Evolutionary conservation across 1,139 yeast species (phyloP), one percentile per base, ranked within the genome.

Genomic region (Suhomyces yuchorum): DNA sequence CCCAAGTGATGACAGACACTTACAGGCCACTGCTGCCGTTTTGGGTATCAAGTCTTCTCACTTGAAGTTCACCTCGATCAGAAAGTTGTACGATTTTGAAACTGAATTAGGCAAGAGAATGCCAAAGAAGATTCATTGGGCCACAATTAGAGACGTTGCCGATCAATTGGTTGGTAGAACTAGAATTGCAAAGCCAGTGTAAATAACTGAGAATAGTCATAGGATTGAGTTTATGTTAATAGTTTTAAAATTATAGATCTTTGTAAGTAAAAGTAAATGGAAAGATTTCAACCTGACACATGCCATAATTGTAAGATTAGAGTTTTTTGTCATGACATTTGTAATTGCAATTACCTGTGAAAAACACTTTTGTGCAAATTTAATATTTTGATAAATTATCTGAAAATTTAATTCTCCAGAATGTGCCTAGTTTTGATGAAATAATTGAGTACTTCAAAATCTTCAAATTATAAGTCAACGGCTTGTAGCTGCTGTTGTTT

Each of bases 121-220:
- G 82, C 97, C 98, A 55, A 91, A 88, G 75, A 75, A 77, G 54
- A 85, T 91, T 42, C 90, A 87, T 68, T 93, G 99, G 99, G 74
- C 77, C 47, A 75, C 74, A 40, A 72, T 85, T 49, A 80, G 96
- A 63, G 85, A 83, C 45, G 80, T 87, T 61, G 89, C 96, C 50
- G 96, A 91, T 70, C 85, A 84, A 66, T 77, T 92, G 65, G 96
- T 87, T 40, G 96, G 96, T 44, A 81, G 97, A 72, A 78, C 72
- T 22, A 43, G 48, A 38, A 42, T 48, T 20, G 37, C 39, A 15
- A 43, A 24, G 19, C 38, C 47, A n/a, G 20, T 28, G 23, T 38
- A 38, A 17, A 30, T 15, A 22, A 37, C 28, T 37, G 28, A 12
- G 9, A 14, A 37, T 37, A 36, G 26, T 37, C 39, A 30, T 30